Evolutionary conservation across 148 eudicot species (phyloP), one percentile per base, ranked within the genome.

Genomic region (Rheum nobile): DNA sequence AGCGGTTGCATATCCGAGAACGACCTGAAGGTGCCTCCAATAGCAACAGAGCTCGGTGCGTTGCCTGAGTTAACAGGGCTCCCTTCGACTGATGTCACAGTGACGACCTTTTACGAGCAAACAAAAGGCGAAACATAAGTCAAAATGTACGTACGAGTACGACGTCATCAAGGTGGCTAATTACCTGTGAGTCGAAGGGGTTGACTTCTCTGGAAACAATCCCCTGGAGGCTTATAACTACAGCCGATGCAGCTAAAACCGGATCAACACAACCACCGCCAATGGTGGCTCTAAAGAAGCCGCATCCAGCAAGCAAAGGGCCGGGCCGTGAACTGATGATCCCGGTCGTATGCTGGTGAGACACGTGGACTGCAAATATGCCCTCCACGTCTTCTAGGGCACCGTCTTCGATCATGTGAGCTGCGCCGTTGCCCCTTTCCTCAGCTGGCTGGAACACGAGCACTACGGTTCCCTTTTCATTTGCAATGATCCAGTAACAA

Each of bases 391-490:
- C 37, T 73, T 87, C 80, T 21, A 91, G 78, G 8, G 90, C 97
- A 1, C 97, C 93, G 2, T 87, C 91, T 44, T 29, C 65, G 1
- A 91, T 91, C 97, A 91, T 91, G 71, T 75, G 77, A 73, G 85
- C 86, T 39, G 97, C 97, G 19, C 97, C 97, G 57, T 89, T 89
- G 42, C 93, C 93, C 28, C 88, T 88, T 78, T 91, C 97, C 67
- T 91, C 97, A 67, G 93, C 97, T 59, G 97, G 97, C 48, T 91
- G 97, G 78, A 89, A 91, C 12, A 91, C 17, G 7, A 91, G 77
- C 44, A 89, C 73, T 35, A 89, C 97, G 0, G 93, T 34, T 41
- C 71, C 68, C 73, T 59, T 50, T 26, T 61, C 4, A 0, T n/a
- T n/a, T n/a, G n/a, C n/a, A n/a, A n/a, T n/a, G n/a, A n/a, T n/a